Evolutionary conservation across 495 filamentous ascomycete genomes (phyloP), one percentile per base, ranked within the genome.

Genomic region (Echria macrotheca): DNA sequence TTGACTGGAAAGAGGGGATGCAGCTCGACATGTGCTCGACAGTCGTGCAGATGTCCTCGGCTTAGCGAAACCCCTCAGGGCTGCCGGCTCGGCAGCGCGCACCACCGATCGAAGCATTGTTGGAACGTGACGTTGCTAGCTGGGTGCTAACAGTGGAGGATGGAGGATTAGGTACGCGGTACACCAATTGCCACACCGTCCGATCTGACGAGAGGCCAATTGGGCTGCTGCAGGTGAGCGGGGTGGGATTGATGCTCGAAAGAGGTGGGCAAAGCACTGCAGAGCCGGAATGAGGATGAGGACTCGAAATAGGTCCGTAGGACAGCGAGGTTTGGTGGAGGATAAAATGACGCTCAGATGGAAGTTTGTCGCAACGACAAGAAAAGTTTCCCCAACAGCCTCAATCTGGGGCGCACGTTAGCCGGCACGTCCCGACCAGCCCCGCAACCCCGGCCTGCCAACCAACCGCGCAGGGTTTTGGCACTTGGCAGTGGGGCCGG

Each of bases 91-190:
- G 56, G 63, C 59, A 59, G 57, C 48, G 59, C 66, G 62, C 56
- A 70, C 64, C 54, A 67, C 64, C 52, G 70, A 70, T 65, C 70
- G 68, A 59, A 71, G 60, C 70, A 73, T 73, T 31, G 63, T 40
- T 61, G 49, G 23, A 33, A 47, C 12, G 42, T 44, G 42, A 54
- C 46, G 46, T 50, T 50, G 54, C 44, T 51, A 46, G 48, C 54
- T 21, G 21, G 44, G 14, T 19, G 41, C 25, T 36, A 35, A 38
- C 22, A 25, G 22, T 35, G 37, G 24, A 41, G 22, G 19, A 31
- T n/a, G 11, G 40, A 19, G 44, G 26, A 48, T 24, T 18, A 17
- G 26, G 38, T 39, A 36, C 35, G 14, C 18, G 28, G 39, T 51
- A 46, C 44, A 28, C 18, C 11, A 32, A 8, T 4, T 31, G 38